Percentiles rank a stretch among this genome's conserved stretches.
phyloP scores from a whole-genome alignment of 768 basidiomycete genomes.

The Mycena rebaudengoi region DNA sequence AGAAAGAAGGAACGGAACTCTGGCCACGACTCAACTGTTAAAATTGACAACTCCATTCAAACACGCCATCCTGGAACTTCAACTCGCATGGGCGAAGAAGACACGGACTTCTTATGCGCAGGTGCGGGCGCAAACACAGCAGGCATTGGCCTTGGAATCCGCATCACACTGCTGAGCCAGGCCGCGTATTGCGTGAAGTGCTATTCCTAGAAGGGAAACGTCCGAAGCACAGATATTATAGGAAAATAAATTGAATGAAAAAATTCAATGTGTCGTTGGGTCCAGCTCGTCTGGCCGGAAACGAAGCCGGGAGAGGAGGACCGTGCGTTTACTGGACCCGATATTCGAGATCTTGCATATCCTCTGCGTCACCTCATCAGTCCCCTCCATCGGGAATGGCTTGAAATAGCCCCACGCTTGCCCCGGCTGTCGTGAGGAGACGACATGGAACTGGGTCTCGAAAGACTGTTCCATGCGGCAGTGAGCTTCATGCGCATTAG shows the following conservation, averaged over 20 bases:
- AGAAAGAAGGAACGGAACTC: no score
- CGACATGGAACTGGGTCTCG: slow-evolving; percentile 5
- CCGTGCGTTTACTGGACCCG: slow-evolving; percentile 1
- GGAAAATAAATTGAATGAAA: neutral
- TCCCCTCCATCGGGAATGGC: neutral
- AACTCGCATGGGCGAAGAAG: no score
- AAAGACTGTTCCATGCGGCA: neutral
- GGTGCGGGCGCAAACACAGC: no score
- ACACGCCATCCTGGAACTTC: no score
- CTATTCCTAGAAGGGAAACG: no score
- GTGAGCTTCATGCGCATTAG: no score
- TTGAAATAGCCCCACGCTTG: slow-evolving; percentile 17
- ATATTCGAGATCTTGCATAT: slow-evolving; percentile 1
- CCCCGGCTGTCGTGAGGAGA: neutral
- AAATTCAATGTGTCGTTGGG: neutral
- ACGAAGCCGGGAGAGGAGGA: slow-evolving; percentile 16
- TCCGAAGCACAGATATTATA: neutral
- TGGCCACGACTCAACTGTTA: no score
- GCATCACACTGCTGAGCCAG: no score
- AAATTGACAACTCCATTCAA: no score
- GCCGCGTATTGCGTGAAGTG: no score
- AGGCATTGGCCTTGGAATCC: no score
- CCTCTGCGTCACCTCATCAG: neutral
- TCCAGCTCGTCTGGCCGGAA: slow-evolving; percentile 6
- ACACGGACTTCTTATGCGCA: no score